These are phyloP conservation scores for Paecilomyces variotii DNA, from an alignment of 2,329 filamentous ascomycete species.

Conservation along the genomic window DNA sequence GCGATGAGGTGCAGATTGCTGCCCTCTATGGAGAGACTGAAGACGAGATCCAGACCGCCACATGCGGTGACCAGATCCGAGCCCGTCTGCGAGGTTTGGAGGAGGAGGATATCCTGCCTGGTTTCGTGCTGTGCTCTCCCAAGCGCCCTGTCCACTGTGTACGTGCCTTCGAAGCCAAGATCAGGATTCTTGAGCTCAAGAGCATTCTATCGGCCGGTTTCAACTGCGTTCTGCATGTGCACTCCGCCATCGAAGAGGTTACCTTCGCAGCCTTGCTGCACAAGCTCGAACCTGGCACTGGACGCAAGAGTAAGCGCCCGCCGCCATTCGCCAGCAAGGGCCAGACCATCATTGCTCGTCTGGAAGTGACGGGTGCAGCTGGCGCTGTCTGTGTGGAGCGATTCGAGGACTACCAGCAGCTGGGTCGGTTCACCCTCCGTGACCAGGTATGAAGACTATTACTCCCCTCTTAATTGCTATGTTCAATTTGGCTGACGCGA, in stretches of 20 bases:
- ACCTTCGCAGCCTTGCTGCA: slow-evolving; percentile 83
- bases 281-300: slow-evolving; percentile 91
- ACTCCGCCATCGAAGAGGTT: slow-evolving; percentile 95
- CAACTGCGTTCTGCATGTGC: slow-evolving; percentile 95
- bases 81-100: slow-evolving; percentile 88
- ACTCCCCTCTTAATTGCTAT: slow-evolving; percentile 10
- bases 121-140: slow-evolving; percentile 91
- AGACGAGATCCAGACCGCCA: slow-evolving; percentile 73
- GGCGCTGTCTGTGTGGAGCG: slow-evolving; percentile 85
- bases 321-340: slow-evolving; percentile 79
- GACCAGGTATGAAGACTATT: slow-evolving; percentile 57
- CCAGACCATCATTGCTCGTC: slow-evolving; percentile 80
- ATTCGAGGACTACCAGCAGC: slow-evolving; percentile 93
- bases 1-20: slow-evolving; percentile 68
- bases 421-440: slow-evolving; percentile 82
- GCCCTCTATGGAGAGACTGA: slow-evolving; percentile 93
- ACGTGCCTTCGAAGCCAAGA: slow-evolving; percentile 85
- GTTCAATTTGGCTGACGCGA: slow-evolving; percentile 9
- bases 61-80: slow-evolving; percentile 91
- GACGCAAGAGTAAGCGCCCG: slow-evolving; percentile 83
- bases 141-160: slow-evolving; percentile 93
- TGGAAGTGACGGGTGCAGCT: slow-evolving; percentile 78
- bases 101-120: slow-evolving; percentile 92
- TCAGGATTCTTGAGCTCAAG: slow-evolving; percentile 89
- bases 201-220: slow-evolving; percentile 89